Base-by-base conservation (phyloP, 2,329 filamentous ascomycete genomes). In the Aureobasidium pullulans region DNA sequence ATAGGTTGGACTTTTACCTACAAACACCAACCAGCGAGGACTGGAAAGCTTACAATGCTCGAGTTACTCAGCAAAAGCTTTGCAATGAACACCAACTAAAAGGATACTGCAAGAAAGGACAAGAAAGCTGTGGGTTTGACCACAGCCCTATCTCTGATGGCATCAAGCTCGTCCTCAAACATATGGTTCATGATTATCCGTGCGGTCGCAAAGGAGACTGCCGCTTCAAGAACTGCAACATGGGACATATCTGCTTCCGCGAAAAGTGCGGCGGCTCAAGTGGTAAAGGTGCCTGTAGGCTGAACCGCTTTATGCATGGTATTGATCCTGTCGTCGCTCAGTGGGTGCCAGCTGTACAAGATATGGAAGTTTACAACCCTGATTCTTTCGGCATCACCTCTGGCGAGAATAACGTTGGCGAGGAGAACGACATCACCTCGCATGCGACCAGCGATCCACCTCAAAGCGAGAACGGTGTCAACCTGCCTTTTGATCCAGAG, bases 41-140 rank as follows among this genome's bases (percentile, higher is more conserved):
- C 31, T 81, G 78, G 64, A 71, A 72, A 19, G 66, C 68, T 10
- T 60, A 58, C 19, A 37, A 39, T 11, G 31, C 39, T 7, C 72
- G 73, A 11, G 69, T 70, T 31, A 69, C 68, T 13, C 64, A 68
- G 2, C 67, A 70, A 16, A 81, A 80, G 63, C 72, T 78, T 0
- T 82, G 80, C 67, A 81, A 81, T 64, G 73, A 72, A 31, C 74
- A 74, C 60, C 76, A 81, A 59, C 69, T 82, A 0, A 60, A 52
- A 40, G 66, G 65, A 4, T 46, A 63, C 37, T 71, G 69, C 52
- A 46, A 59, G 15, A 62, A 64, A 7, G 71, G 71, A 0, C 70
- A 71, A 2, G 8, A 29, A 7, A 62, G 67, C 15, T 81, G 79
- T 63, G 64, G 65, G 32, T 81, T 73, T 63, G 78, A 81, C 52